Conservation (phyloP, 2,329 filamentous ascomycete genomes). For the Verticillium zaregamsianum region DNA sequence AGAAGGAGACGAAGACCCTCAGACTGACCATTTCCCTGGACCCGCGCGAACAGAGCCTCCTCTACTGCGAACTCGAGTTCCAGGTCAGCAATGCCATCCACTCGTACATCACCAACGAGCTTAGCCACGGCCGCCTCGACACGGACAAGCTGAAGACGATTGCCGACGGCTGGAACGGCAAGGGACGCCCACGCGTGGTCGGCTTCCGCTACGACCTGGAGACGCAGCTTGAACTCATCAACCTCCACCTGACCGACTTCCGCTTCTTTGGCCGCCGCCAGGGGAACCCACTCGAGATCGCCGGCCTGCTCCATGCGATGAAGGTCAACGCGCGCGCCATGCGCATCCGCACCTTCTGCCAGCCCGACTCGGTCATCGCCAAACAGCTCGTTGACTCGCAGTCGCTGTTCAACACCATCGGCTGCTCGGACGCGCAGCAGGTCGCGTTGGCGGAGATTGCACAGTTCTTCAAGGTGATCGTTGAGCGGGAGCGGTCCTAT, state of each 20-base stretch:
- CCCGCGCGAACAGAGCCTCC: slow-evolving; percentile 52
- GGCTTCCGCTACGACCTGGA: slow-evolving; percentile 57
- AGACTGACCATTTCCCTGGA: slow-evolving; percentile 45
- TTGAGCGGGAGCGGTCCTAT: slow-evolving; percentile 39
- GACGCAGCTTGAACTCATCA: slow-evolving; percentile 54
- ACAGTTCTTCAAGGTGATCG: slow-evolving; percentile 49
- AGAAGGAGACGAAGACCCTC: slow-evolving; percentile 22
- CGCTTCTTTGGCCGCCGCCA: slow-evolving; percentile 48
- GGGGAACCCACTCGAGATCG: slow-evolving; percentile 36
- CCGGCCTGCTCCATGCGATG: slow-evolving; percentile 47
- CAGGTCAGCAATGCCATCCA: slow-evolving; percentile 47
- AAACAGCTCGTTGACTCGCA: slow-evolving; percentile 54
- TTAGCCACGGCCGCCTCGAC: slow-evolving; percentile 51
- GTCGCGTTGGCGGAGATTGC: slow-evolving; percentile 44
- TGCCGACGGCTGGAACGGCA: slow-evolving; percentile 45
- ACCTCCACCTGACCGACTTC: slow-evolving; percentile 46
- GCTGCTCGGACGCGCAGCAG: slow-evolving; percentile 37
- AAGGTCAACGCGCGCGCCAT: slow-evolving; percentile 48
- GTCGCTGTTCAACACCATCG: slow-evolving; percentile 45
- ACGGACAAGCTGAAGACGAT: slow-evolving; percentile 47
- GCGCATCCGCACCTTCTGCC: slow-evolving; percentile 51
- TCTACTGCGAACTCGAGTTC: slow-evolving; percentile 58
- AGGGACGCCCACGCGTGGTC: slow-evolving; percentile 50
- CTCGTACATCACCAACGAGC: slow-evolving; percentile 46
- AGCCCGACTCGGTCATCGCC: slow-evolving; percentile 53